These are phyloP conservation scores for Gillenia trifoliata DNA, from an alignment of 306 rosid species.

Conservation along the genomic window DNA sequence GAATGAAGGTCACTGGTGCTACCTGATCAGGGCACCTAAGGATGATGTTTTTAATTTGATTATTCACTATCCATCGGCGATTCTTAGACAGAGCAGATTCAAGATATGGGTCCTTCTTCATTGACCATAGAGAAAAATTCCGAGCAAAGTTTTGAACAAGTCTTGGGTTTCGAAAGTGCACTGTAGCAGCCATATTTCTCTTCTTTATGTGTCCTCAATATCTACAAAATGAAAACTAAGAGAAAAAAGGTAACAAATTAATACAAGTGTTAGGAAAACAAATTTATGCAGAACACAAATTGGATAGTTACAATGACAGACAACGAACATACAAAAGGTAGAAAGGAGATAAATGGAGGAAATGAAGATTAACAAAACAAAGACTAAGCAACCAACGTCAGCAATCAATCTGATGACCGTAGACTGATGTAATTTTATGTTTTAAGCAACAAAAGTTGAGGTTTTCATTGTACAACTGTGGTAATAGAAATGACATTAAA, in stretches of 20 bases:
- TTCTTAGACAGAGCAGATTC: conserved; percentile 73
- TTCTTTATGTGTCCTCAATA: neutral
- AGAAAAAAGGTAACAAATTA: neutral
- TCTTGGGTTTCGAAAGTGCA: conserved; percentile 6
- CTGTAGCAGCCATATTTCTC: neutral
- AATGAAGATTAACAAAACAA: neutral
- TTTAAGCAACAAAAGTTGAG: too few species aligned
- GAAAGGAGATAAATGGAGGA: neutral
- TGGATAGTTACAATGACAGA: neutral
- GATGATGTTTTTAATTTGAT: conserved; percentile 76
- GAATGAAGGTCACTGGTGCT: conserved; percentile 50
- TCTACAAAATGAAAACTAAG: neutral
- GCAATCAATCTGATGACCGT: too few species aligned
- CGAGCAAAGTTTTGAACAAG: conserved; percentile 22
- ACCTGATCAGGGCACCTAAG: conserved; percentile 61
- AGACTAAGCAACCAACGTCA: neutral
- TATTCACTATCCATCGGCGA: conserved; percentile 78
- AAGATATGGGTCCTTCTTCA: conserved; percentile 85
- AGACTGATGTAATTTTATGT: too few species aligned
- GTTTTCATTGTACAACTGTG: too few species aligned
- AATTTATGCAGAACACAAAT: neutral
- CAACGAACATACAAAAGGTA: neutral
- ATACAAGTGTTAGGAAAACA: neutral
- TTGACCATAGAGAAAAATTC: conserved; percentile 66
- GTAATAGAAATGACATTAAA: too few species aligned